Conservation (phyloP, 2,329 filamentous ascomycete genomes). For the Aspergillus intermedius region DNA sequence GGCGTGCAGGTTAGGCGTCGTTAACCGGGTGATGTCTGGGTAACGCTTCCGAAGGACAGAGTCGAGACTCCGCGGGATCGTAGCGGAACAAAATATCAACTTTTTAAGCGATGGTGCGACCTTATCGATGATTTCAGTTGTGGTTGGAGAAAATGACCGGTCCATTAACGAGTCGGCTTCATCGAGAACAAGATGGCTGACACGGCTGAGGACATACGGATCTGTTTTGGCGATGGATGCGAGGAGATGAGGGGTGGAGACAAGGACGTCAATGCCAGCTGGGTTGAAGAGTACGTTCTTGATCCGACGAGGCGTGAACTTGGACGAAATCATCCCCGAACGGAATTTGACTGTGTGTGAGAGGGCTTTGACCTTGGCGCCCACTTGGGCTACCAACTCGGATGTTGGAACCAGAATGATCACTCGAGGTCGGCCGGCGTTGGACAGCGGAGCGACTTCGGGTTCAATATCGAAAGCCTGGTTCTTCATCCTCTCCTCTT, state of each 20-base stretch:
- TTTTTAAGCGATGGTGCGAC: constrained; percentile 75
- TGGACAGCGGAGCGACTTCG: constrained; percentile 57
- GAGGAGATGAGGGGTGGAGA: constrained; percentile 84
- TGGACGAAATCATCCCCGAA: constrained; percentile 72
- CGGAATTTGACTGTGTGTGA: constrained; percentile 84
- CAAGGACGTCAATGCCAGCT: constrained; percentile 73
- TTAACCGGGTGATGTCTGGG: constrained; percentile 75
- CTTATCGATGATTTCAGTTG: constrained; percentile 74
- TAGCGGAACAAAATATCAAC: constrained; percentile 88
- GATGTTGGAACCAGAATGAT: constrained; percentile 87
- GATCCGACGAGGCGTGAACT: constrained; percentile 69
- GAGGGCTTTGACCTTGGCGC: constrained; percentile 69
- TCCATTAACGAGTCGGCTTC: constrained; percentile 96
- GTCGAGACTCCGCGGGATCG: constrained; percentile 85
- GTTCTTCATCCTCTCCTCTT: constrained; percentile 42
- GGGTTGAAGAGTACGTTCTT: constrained; percentile 76
- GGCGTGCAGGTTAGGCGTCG: constrained; percentile 91
- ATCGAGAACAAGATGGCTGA: constrained; percentile 82
- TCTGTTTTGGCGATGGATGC: constrained; percentile 81
- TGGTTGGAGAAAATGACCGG: constrained; percentile 80
- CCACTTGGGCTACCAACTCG: constrained; percentile 85
- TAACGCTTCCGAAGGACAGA: constrained; percentile 74
- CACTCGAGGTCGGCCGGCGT: constrained; percentile 69
- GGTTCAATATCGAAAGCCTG: constrained; percentile 58
- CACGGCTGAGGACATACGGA: constrained; percentile 86